Evolutionary conservation across 768 basidiomycete genomes (phyloP).

Genomic region (Podaxis carcinomalis): DNA sequence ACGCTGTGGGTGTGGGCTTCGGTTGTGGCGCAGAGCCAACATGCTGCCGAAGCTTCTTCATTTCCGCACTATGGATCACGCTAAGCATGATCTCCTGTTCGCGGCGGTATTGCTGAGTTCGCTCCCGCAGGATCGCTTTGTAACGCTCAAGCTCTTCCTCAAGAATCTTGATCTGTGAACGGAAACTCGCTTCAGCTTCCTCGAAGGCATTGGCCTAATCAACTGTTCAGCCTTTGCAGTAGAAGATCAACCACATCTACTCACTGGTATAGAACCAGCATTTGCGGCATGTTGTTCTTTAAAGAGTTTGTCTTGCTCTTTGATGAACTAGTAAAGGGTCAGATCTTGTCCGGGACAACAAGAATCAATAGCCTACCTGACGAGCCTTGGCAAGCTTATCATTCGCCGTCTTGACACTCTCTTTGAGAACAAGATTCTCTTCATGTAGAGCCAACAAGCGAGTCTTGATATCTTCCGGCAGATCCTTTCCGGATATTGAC

Average conservation of each 20-base stretch:
- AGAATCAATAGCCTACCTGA: constrained; percentile 37
- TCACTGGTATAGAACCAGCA: constrained; percentile 41
- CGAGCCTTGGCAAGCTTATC: constrained; percentile 82
- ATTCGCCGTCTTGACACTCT: constrained; percentile 62
- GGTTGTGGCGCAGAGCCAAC: constrained; percentile 43
- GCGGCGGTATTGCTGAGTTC: constrained; percentile 54
- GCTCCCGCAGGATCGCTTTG: constrained; percentile 54
- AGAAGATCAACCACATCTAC: constrained; percentile 11
- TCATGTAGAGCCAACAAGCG: constrained; percentile 73
- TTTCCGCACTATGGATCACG: constrained; percentile 66
- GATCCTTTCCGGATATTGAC: constrained; percentile 68
- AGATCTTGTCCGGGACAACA: not conserved
- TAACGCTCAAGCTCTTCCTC: constrained; percentile 58
- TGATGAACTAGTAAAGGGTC: constrained; percentile 66
- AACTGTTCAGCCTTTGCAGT: not conserved
- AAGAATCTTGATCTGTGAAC: constrained; percentile 60
- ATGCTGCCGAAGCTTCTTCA: constrained; percentile 59
- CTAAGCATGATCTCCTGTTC: constrained; percentile 84
- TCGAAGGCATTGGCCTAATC: constrained; percentile 50
- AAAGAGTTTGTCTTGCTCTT: constrained; percentile 85
- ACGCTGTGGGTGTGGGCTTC: constrained; percentile 49
- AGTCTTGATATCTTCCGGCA: constrained; percentile 80
- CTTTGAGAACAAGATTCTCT: constrained; percentile 68
- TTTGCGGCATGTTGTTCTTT: constrained; percentile 73
- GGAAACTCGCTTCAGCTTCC: constrained; percentile 66